These are phyloP conservation scores for Teunomyces stri DNA, from an alignment of 805 yeast genomes.

Conservation along the genomic window DNA sequence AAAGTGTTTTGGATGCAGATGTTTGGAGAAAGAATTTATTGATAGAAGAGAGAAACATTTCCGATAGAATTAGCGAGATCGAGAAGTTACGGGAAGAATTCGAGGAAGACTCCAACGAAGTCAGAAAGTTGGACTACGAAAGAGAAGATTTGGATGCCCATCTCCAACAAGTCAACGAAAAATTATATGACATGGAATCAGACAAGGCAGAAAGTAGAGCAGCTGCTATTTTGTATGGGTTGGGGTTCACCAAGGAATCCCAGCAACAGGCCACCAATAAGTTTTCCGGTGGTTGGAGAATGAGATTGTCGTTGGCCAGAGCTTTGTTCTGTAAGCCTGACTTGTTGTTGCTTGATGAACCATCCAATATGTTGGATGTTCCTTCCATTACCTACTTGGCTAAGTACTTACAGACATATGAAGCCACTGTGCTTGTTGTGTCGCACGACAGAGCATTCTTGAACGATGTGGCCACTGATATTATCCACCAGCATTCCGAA, in stretches of 20 bases:
- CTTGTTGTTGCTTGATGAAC: slow-evolving; percentile 90
- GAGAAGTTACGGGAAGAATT: slow-evolving; percentile 67
- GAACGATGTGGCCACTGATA: slow-evolving; percentile 98
- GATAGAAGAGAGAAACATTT: slow-evolving; percentile 69
- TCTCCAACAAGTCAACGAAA: slow-evolving; percentile 75
- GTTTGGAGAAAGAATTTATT: slow-evolving; percentile 95
- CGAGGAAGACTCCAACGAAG: slow-evolving; percentile 68
- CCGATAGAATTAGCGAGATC: slow-evolving; percentile 72
- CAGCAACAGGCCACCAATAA: slow-evolving; percentile 82
- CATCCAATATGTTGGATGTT: slow-evolving; percentile 99
- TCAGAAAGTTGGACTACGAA: slow-evolving; percentile 81
- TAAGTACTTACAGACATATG: slow-evolving; percentile 82
- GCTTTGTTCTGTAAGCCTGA: slow-evolving; percentile 98
- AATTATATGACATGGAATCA: slow-evolving; percentile 88
- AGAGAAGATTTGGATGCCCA: slow-evolving; percentile 80
- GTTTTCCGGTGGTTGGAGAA: slow-evolving; percentile 99
- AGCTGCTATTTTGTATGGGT: slow-evolving; percentile 86
- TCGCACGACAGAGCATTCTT: slow-evolving; percentile 97
- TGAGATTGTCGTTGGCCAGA: slow-evolving; percentile 97
- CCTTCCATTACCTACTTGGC: slow-evolving; percentile 96
- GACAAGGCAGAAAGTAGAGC: slow-evolving; percentile 98
- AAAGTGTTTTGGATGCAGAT: slow-evolving; percentile 97
- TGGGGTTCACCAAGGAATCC: slow-evolving; percentile 88
- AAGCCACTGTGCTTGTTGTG: slow-evolving; percentile 90
- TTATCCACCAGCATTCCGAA: slow-evolving; percentile 96